Conservation (phyloP, 805 yeast genomes). For the Metschnikowia borealis region DNA sequence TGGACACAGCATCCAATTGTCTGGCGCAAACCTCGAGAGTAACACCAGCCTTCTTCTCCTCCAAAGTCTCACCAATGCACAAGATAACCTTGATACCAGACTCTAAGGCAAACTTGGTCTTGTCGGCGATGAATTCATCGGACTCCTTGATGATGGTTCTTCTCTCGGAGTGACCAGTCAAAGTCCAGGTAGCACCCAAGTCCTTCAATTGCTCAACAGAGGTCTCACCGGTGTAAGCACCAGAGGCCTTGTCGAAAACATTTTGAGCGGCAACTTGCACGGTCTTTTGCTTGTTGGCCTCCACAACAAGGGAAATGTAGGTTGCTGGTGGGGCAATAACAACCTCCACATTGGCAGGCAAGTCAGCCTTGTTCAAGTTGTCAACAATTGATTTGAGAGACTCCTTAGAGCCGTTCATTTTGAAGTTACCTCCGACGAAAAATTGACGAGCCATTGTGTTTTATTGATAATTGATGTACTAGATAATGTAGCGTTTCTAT, state of each 20-base stretch:
- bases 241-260: constrained; percentile 79
- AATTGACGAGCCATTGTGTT: constrained; percentile 72
- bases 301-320: constrained; percentile 75
- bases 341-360: constrained; percentile 81
- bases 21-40: constrained; percentile 83
- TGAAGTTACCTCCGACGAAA: constrained; percentile 99
- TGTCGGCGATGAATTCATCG: constrained; percentile 87
- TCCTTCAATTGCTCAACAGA: constrained; percentile 87
- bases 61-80: constrained; percentile 97
- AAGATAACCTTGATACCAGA: constrained; percentile 85
- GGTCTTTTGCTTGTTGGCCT: constrained; percentile 61
- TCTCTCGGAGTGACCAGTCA: constrained; percentile 98
- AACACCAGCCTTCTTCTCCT: constrained; percentile 85
- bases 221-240: constrained; percentile 98
- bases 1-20: constrained; percentile 86
- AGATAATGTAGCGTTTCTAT: not conserved
- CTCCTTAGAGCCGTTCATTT: constrained; percentile 91
- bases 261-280: constrained; percentile 90
- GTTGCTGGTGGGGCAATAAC: constrained; percentile 96
- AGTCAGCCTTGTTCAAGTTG: constrained; percentile 70
- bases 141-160: constrained; percentile 88
- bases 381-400: constrained; percentile 82
- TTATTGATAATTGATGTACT: not conserved
- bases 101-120: constrained; percentile 91
- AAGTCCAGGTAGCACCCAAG: constrained; percentile 89